Base-by-base conservation (phyloP, 371 early-diverging fungal species). In the Encephalitozoon hellem region DNA sequence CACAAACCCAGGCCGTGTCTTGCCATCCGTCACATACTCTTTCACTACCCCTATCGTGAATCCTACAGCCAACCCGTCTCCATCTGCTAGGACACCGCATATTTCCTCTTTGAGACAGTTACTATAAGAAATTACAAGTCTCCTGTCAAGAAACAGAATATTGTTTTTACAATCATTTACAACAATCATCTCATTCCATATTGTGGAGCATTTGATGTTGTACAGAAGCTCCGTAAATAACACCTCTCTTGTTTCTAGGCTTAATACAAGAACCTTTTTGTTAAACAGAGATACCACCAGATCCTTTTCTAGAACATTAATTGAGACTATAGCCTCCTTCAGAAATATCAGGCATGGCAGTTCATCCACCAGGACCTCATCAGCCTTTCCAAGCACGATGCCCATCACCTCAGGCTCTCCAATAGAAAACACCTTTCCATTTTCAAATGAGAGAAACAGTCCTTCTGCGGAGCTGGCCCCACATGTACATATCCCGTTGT, bases 141-240 rank as follows among this genome's bases (percentile, higher is more conserved):
- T 4, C 34, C 28, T 12, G 1, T 12, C 34, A 5, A 59, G 30
- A 30, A 59, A 38, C 28, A 59, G 26, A 32, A 59, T 18, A 9
- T 59, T 59, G 18, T 28, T 38, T n/a, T n/a, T 59, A n/a, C 59
- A 28, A 38, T 59, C 59, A 28, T 38, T n/a, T 4, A 59, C 59
- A 59, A 59, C 34, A 32, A 59, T 59, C 59, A 59, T 4, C n/a
- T 38, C 12, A 38, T 59, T 59, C 59, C 59, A 59, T 38, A 34
- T 12, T 0, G 59, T n/a, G 6, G 59, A 59, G 38, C 15, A 11
- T 18, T 34, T 59, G 30, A 59, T 38, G 12, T 59, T 21, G n/a
- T 59, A 34, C 6, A n/a, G 34, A 12, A 59, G 34, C 28, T 59
- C 59, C 3, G 59, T 59, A 38, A n/a, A 59, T 5, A 38, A 59